phyloP scores from a whole-genome alignment of 2,329 filamentous ascomycete genomes.

The Talaromyces sp. region DNA sequence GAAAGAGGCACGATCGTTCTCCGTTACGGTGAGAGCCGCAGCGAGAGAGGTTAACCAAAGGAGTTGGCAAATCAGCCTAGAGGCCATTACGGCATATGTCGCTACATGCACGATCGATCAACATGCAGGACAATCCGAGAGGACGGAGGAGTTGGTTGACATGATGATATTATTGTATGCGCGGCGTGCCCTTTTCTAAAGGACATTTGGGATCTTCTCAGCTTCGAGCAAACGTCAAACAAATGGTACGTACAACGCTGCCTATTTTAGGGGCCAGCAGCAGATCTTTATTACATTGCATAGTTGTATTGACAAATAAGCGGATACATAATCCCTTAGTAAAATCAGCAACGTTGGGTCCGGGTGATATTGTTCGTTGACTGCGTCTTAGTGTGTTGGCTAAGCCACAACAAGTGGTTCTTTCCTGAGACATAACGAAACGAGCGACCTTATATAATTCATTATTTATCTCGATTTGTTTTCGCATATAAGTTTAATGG shows the following conservation, averaged over 20 bases:
- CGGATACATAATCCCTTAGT: not conserved
- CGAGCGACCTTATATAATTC: not conserved
- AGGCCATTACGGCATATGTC: not conserved
- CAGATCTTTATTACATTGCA: not conserved
- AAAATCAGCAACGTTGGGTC: not conserved
- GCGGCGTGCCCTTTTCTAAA: not conserved
- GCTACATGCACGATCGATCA: not conserved
- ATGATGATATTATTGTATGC: not conserved
- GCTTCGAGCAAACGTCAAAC: no score
- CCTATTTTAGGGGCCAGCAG: not conserved
- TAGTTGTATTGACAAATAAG: not conserved
- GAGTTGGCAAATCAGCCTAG: constrained; percentile 1
- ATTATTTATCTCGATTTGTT: no score
- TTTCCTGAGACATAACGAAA: not conserved
- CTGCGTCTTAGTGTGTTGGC: not conserved
- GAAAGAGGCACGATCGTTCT: constrained; percentile 25
- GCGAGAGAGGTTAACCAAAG: constrained; percentile 1
- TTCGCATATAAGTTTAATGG: no score
- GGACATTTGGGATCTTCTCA: not conserved
- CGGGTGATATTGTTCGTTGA: not conserved
- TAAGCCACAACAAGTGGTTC: not conserved
- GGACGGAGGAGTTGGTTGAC: not conserved
- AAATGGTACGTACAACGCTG: no score
- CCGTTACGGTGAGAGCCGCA: constrained; percentile 13
- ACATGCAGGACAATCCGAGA: no score